Percentiles rank a stretch among this genome's conserved stretches.
These are phyloP conservation scores for Pyrenophora seminiperda DNA, from an alignment of 2,329 filamentous ascomycete genomes.

Conservation along the genomic window DNA sequence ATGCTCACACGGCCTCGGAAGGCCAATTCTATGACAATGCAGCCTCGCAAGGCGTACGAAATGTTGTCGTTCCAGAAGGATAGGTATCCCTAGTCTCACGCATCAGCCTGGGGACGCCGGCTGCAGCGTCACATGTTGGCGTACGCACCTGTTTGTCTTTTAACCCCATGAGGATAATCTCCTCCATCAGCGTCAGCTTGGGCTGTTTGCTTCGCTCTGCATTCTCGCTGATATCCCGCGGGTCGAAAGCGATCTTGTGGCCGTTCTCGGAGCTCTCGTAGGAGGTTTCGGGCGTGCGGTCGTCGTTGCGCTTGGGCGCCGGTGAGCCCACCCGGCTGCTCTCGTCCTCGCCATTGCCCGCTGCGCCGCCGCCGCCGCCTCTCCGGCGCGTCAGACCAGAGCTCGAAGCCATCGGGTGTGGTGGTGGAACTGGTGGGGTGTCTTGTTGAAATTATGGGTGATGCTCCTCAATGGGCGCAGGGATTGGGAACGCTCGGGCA, in stretches of 20 bases:
- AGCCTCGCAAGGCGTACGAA: conserved; percentile 94
- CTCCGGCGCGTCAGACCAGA: conserved; percentile 74
- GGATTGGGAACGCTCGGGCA: conserved; percentile 41
- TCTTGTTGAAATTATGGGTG: conserved; percentile 40
- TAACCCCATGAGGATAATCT: conserved; percentile 89
- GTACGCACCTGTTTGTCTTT: conserved; percentile 94
- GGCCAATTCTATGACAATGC: conserved; percentile 96
- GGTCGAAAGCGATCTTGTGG: conserved; percentile 98
- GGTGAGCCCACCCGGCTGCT: conserved; percentile 70
- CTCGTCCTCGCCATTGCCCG: conserved; percentile 65
- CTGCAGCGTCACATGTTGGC: conserved; percentile 9
- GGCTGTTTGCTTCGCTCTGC: conserved; percentile 96
- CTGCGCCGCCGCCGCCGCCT: conserved; percentile 65
- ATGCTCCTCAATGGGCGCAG: conserved; percentile 42
- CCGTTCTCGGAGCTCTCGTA: conserved; percentile 92
- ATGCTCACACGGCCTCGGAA: conserved; percentile 96
- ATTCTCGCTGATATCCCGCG: conserved; percentile 94
- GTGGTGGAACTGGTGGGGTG: conserved; percentile 36
- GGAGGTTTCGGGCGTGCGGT: conserved; percentile 71
- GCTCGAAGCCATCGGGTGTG: conserved; percentile 65
- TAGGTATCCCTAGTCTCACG: conserved; percentile 75
- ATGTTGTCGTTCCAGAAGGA: conserved; percentile 99
- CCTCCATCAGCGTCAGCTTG: conserved; percentile 98
- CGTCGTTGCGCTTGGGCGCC: conserved; percentile 65
- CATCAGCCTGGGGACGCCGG: conserved; percentile 25